Conservation (phyloP, 352 stramenopile genomes). For the Pythium inflatum region DNA sequence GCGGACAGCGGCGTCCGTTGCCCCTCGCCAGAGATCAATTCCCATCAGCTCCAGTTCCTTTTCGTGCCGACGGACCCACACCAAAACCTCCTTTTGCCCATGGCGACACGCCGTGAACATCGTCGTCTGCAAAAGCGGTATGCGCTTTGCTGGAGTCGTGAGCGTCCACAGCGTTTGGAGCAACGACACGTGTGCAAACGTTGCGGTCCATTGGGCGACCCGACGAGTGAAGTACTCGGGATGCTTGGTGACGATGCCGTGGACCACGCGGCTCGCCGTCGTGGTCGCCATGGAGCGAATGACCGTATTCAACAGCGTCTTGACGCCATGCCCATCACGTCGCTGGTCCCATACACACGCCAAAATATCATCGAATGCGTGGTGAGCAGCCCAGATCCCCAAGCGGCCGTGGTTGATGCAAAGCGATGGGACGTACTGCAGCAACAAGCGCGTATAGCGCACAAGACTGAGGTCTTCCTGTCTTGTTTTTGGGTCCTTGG, state of each 20-base stretch:
- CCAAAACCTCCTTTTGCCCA: background rate
- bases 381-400: conserved; percentile 6
- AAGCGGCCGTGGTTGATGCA: background rate
- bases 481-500: background rate
- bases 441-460: background rate
- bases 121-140: background rate
- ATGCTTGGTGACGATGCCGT: background rate
- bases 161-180: background rate
- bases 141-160: background rate
- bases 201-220: conserved; percentile 18
- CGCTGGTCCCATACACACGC: background rate
- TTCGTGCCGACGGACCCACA: background rate
- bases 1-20: background rate
- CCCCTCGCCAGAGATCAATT: background rate
- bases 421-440: background rate
- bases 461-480: background rate
- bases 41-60: background rate
- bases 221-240: background rate
- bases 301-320: background rate
- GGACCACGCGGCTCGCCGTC: background rate
- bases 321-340: background rate
- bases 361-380: conserved; percentile 12
- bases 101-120: conserved; percentile 10
- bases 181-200: conserved; percentile 1
- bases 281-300: background rate